Percentiles rank a stretch among this genome's conserved stretches.
Evolutionary conservation across 2,329 filamentous ascomycete genomes (phyloP).

Genomic region (Ceratocystis lukuohia): DNA sequence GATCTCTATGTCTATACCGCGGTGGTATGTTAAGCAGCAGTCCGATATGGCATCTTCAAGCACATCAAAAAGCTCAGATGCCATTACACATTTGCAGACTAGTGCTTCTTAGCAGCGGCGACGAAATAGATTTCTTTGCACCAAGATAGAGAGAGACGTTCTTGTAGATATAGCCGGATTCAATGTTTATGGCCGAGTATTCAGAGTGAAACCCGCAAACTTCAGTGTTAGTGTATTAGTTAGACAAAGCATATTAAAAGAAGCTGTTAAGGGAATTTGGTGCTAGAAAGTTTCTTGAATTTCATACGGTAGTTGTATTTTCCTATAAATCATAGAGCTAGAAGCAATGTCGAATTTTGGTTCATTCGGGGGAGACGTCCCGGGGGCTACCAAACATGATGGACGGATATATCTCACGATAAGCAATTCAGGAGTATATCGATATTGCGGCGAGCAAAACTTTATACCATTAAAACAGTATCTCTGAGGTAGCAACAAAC

Average conservation of each 20-base stretch:
- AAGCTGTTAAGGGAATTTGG: neutral
- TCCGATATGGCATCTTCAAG: neutral
- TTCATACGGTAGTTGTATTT: neutral
- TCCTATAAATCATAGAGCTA: neutral
- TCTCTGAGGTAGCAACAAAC: neutral
- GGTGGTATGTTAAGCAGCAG: neutral
- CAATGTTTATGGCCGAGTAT: neutral
- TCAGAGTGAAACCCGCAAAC: neutral
- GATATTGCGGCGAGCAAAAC: too few relatives aligned
- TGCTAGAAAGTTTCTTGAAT: neutral
- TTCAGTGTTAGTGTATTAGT: slow-evolving; percentile 17
- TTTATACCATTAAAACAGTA: neutral
- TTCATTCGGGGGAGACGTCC: neutral
- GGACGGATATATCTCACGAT: neutral
- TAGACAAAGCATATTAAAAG: neutral
- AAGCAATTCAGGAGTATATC: neutral
- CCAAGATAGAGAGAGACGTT: neutral
- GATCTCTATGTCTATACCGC: neutral
- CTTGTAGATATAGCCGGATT: neutral
- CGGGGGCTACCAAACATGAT: neutral
- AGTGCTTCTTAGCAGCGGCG: too few relatives aligned
- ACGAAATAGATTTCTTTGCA: neutral
- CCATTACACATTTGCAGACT: neutral
- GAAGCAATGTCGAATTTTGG: neutral
- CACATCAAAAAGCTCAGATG: neutral